A percentile compares a stretch with the other conserved stretches of the same genome.
These are phyloP conservation scores for Xylariales sp. DNA, from an alignment of 2,329 filamentous ascomycete genomes.

Conservation along the genomic window DNA sequence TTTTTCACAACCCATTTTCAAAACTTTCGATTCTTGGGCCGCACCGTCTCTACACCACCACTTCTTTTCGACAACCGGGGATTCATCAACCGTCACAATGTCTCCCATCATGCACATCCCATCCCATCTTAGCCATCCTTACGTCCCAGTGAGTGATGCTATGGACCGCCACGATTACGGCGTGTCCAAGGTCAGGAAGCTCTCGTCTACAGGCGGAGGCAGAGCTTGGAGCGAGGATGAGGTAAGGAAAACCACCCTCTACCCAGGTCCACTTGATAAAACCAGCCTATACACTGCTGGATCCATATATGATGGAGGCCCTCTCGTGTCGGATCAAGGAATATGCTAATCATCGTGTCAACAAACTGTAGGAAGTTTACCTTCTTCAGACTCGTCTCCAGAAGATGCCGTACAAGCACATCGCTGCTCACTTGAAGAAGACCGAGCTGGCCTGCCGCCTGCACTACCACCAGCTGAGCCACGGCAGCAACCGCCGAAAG, in stretches of 20 bases:
- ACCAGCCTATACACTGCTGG: not conserved
- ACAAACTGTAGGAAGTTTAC: slow-evolving; percentile 75
- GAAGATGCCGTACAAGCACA: slow-evolving; percentile 90
- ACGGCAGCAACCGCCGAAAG: slow-evolving; percentile 77
- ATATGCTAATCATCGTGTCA: slow-evolving; percentile 10
- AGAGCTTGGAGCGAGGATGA: slow-evolving; percentile 84
- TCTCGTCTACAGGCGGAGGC: slow-evolving; percentile 67
- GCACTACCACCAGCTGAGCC: slow-evolving; percentile 82
- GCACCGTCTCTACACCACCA: slow-evolving; percentile 20
- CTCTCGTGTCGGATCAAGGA: too few relatives aligned
- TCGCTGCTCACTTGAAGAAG: slow-evolving; percentile 80
- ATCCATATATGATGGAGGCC: too few relatives aligned
- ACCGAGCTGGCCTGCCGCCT: slow-evolving; percentile 83
- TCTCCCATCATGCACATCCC: slow-evolving; percentile 45
- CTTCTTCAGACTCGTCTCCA: slow-evolving; percentile 78
- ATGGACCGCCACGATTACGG: slow-evolving; percentile 56
- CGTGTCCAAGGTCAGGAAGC: slow-evolving; percentile 62
- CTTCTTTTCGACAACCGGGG: slow-evolving; percentile 6
- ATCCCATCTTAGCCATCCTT: slow-evolving; percentile 34
- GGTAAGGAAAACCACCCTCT: slow-evolving; percentile 42
- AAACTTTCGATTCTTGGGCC: slow-evolving; percentile 29
- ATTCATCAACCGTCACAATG: slow-evolving; percentile 31
- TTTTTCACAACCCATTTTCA: slow-evolving; percentile 16
- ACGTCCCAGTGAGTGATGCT: slow-evolving; percentile 48
- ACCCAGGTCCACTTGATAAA: not conserved